phyloP scores from a whole-genome alignment of 2,329 filamentous ascomycete species.

The Fusarium bactridioides region DNA sequence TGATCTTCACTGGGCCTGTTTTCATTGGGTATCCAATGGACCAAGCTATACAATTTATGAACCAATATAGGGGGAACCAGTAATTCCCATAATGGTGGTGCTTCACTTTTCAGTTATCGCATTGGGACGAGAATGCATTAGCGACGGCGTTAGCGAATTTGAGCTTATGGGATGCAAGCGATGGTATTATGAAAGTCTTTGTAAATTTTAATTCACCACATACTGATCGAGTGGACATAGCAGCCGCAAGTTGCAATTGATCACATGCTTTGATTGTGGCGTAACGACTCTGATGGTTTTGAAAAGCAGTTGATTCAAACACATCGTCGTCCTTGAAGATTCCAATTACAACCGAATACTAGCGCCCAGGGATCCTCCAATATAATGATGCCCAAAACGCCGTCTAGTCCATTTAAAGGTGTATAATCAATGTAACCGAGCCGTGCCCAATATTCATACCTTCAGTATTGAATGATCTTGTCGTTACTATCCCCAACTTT shows the following conservation, averaged over 20 bases:
- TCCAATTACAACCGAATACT: not conserved
- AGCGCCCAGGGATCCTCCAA: not conserved
- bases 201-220: not conserved
- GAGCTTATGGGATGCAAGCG: conserved; percentile 23
- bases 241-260: conserved; percentile 13
- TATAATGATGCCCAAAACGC: conserved; percentile 31
- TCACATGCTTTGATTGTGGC: conserved; percentile 7
- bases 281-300: conserved; percentile 18
- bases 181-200: conserved; percentile 12
- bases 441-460: not conserved
- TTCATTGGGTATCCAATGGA: conserved; percentile 92
- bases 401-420: conserved; percentile 23
- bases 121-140: conserved; percentile 30
- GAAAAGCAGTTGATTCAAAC: not conserved
- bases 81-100: conserved; percentile 25
- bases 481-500: conserved; percentile 1
- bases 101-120: conserved; percentile 17
- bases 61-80: conserved; percentile 57
- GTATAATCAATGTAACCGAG: not conserved
- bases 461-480: not conserved
- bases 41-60: conserved; percentile 79
- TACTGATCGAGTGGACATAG: not conserved
- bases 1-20: conserved; percentile 92
- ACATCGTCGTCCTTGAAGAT: not conserved
- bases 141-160: conserved; percentile 44